Percentiles rank a stretch among this genome's conserved stretches.
Conservation (phyloP, 1,139 yeast species). For the Scheffersomyces stambukii region DNA sequence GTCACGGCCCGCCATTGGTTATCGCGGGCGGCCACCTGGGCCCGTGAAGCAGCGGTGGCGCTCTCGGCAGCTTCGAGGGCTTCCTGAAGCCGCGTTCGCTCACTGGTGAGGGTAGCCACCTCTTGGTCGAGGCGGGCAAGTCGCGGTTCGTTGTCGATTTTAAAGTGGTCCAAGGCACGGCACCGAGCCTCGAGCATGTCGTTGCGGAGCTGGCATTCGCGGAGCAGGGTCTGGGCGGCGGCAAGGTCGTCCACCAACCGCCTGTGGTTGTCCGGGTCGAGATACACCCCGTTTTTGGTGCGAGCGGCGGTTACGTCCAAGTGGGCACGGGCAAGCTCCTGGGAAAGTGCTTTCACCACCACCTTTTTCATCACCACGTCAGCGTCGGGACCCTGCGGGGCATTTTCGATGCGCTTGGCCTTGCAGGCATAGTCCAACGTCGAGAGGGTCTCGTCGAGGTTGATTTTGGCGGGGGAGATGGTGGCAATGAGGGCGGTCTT, state of each 20-base stretch:
- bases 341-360: conserved; percentile 52
- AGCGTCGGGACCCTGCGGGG: conserved; percentile 61
- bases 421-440: conserved; percentile 83
- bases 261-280: conserved; percentile 56
- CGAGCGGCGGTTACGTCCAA: conserved; percentile 61
- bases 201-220: no score
- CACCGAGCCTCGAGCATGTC: no score
- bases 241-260: conserved; percentile 41
- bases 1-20: no score
- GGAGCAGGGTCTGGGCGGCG: no score
- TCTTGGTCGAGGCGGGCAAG: no score
- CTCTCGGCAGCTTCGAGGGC: no score
- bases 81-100: no score
- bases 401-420: conserved; percentile 73
- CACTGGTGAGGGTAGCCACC: no score
- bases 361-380: conserved; percentile 54
- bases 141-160: no score
- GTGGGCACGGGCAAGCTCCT: conserved; percentile 51
- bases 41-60: no score
- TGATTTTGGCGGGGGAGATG: conserved; percentile 71
- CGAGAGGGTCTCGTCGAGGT: conserved; percentile 73
- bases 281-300: conserved; percentile 57
- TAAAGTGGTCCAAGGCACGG: no score
- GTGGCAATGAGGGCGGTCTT: conserved; percentile 80
- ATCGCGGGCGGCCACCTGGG: no score